A percentile compares a stretch with the other conserved stretches of the same genome.
Evolutionary conservation across 2,329 filamentous ascomycete genomes (phyloP).

Genomic region (Colletotrichum sidae): DNA sequence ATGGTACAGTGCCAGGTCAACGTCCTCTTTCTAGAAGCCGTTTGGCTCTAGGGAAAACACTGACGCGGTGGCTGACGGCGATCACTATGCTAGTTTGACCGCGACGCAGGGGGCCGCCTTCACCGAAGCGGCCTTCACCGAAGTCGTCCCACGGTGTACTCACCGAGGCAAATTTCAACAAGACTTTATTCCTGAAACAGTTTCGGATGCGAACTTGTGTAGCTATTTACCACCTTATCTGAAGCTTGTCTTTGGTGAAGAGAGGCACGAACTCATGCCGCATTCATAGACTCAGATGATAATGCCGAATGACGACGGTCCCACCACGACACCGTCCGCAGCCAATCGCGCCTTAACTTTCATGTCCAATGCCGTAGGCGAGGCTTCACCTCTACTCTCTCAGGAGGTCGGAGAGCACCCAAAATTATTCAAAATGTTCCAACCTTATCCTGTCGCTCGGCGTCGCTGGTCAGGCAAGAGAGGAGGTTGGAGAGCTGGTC

Average conservation of each 20-base stretch:
- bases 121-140: not conserved
- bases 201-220: no score
- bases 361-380: constrained; percentile 2
- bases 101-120: not conserved
- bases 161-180: not conserved
- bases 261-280: not conserved
- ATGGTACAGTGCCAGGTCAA: no score
- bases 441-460: constrained; percentile 55
- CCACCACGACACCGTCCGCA: constrained; percentile 9
- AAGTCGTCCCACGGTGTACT: rapidly evolving
- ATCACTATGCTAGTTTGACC: no score
- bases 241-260: not conserved
- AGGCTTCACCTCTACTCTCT: constrained; percentile 22
- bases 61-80: no score
- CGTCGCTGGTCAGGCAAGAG: constrained; percentile 53
- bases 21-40: no score
- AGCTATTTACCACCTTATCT: not conserved
- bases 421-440: constrained; percentile 46
- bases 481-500: constrained; percentile 56
- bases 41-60: no score
- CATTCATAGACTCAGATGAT: not conserved
- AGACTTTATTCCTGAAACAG: no score
- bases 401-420: constrained; percentile 3
- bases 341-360: constrained; percentile 13
- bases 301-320: constrained; percentile 26